Conservation (phyloP, 2,329 filamentous ascomycete species). For the Parastagonospora nodorum region DNA sequence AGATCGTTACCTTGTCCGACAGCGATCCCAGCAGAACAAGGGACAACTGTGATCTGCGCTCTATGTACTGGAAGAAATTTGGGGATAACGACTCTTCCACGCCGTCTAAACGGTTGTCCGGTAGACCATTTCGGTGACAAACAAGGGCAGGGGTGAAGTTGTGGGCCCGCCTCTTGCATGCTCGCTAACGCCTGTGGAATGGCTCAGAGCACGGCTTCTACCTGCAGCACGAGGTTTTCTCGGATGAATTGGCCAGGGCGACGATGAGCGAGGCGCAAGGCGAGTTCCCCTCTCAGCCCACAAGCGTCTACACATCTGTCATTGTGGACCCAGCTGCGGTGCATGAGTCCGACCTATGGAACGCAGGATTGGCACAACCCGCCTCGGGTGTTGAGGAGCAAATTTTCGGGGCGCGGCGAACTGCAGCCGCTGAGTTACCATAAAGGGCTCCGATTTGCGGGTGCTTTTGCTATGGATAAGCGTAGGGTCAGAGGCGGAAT, state of each 20-base stretch:
- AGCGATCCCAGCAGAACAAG: constrained; percentile 9
- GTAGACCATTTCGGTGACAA: constrained; percentile 22
- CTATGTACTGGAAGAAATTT: not conserved
- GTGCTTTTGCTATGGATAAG: constrained; percentile 7
- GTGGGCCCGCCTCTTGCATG: constrained; percentile 11
- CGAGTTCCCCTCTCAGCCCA: constrained; percentile 6
- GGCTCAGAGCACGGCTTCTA: constrained; percentile 21
- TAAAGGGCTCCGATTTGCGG: constrained; percentile 25
- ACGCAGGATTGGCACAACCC: constrained; percentile 12
- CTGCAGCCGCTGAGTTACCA: constrained; percentile 22
- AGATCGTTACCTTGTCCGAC: constrained; percentile 18
- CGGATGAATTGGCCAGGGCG: constrained; percentile 10
- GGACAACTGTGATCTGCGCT: constrained; percentile 20
- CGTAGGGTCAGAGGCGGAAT: constrained; percentile 10
- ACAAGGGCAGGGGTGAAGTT: constrained; percentile 22
- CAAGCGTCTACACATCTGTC: constrained; percentile 16
- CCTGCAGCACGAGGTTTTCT: constrained; percentile 22
- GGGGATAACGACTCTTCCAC: not conserved
- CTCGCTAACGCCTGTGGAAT: constrained; percentile 27
- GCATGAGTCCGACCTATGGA: constrained; percentile 19
- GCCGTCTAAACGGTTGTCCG: constrained; percentile 17
- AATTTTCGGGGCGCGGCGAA: constrained; percentile 24
- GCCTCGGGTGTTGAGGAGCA: constrained; percentile 18
- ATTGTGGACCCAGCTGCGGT: constrained; percentile 19
- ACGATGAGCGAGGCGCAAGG: constrained; percentile 19